Evolutionary conservation across 352 stramenopile genomes (phyloP), one percentile per base, ranked within the genome.

Genomic region (Globisporangium megalacanthum): DNA sequence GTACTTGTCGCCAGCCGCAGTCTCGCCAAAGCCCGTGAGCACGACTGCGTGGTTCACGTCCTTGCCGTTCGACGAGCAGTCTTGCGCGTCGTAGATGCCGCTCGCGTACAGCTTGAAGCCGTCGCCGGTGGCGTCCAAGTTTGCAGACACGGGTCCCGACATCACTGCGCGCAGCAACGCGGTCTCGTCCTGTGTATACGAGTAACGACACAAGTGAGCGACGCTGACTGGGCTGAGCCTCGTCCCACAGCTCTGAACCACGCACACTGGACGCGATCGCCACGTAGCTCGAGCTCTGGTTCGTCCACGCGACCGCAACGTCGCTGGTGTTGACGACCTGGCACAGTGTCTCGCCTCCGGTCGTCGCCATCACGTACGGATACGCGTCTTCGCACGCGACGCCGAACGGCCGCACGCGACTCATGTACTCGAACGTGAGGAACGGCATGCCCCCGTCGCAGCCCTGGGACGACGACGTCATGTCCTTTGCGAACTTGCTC

Each of bases 361-460:
- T 49, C 22, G 83, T 91, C 10, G 77, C 72, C 85, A 94, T 94
- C 20, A 88, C 78, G 55, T 95, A 95, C 44, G 86, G 83, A 50
- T 89, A 86, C 11, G 63, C 31, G 31, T 51, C 65, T 2, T 72
- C 85, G 60, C 86, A 95, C 15, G 84, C 76, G 37, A 97, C 64
- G 17, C 88, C 88, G 33, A 94, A 68, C 14, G 85, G 85, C 1
- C 60, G 49, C 0, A 71, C 49, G 44, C 75, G 70, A 8, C 68
- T 69, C 64, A 96, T 72, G 60, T 96, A 97, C 64, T 91, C 70
- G 67, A 90, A 97, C 11, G 87, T 92, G 36, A 96, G 82, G 66
- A 92, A 95, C 9, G 89, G 83, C 77, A 97, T 94, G 19, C 89
- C 89, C 41, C 89, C 89, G 19, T 89, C 72, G 66, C 89, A 97